Conservation (phyloP, 306 rosid species). For the Vigna reflexopilosa region DNA sequence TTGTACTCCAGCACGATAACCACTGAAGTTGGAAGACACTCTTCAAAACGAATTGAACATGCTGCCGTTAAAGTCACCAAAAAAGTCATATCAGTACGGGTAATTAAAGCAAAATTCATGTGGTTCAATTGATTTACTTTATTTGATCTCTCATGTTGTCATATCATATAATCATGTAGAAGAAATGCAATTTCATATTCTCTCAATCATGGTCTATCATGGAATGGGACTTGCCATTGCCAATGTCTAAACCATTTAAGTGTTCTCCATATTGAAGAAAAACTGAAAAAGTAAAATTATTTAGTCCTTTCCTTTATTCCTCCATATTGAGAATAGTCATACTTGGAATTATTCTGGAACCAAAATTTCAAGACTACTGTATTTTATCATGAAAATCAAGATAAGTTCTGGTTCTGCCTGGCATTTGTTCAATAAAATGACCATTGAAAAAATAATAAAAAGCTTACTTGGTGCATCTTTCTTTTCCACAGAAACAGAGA, state of each 20-base stretch:
- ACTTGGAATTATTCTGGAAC: too few species aligned
- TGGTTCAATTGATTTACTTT: conserved; percentile 15
- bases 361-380: too few species aligned
- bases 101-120: background rate
- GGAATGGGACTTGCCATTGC: conserved; percentile 8
- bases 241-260: conserved; percentile 2
- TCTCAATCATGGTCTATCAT: conserved; percentile 7
- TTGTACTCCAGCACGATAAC: conserved; percentile 70
- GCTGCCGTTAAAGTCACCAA: conserved; percentile 54
- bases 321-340: too few species aligned
- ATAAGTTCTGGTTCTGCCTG: background rate
- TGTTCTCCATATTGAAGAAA: background rate
- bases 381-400: conserved; percentile 13
- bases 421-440: conserved; percentile 28
- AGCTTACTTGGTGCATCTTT: conserved; percentile 67
- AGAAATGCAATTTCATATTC: conserved; percentile 22
- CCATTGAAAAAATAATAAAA: conserved; percentile 26
- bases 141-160: background rate
- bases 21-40: conserved; percentile 76
- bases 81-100: conserved; percentile 32
- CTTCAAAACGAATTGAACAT: conserved; percentile 73
- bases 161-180: background rate
- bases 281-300: background rate
- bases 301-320: background rate
- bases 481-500: conserved; percentile 46